Evolutionary conservation across 495 filamentous ascomycete species (phyloP).

Genomic region (Annulohypoxylon moriforme): DNA sequence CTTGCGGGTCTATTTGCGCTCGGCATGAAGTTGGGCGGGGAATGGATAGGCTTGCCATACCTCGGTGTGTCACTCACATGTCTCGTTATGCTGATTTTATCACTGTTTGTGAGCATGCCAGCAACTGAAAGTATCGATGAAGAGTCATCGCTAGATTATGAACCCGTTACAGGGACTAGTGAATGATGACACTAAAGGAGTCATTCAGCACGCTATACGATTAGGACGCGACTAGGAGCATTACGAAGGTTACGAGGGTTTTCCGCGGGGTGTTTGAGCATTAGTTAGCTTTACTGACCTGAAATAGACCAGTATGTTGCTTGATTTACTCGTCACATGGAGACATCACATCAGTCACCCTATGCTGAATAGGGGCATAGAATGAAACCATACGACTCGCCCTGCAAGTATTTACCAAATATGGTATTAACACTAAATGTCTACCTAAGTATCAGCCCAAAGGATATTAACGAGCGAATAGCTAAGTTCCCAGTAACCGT

Average conservation of each 20-base stretch:
- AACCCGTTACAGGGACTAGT: neutral
- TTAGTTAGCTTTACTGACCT: neutral
- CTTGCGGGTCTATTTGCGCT: constrained; percentile 46
- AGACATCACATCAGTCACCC: neutral
- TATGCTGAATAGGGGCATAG: neutral
- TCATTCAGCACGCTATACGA: neutral
- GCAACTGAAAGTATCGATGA: constrained; percentile 17
- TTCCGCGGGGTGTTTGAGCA: neutral
- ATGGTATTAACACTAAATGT: no score
- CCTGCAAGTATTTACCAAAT: no score
- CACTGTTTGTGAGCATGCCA: constrained; percentile 37
- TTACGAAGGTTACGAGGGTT: no score
- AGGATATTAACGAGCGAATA: no score
- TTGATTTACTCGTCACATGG: neutral
- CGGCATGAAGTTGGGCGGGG: constrained; percentile 46
- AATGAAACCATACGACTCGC: neutral
- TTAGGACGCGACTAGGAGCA: no score
- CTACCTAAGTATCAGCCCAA: no score
- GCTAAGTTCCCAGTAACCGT: no score
- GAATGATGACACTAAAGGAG: neutral
- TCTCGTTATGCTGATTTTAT: constrained; percentile 40
- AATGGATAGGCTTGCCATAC: constrained; percentile 49
- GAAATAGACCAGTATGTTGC: no score
- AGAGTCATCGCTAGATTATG: constrained; percentile 12
- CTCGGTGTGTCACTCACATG: constrained; percentile 44